phyloP scores from a whole-genome alignment of 2,329 filamentous ascomycete genomes.

The Myriangium duriaei region DNA sequence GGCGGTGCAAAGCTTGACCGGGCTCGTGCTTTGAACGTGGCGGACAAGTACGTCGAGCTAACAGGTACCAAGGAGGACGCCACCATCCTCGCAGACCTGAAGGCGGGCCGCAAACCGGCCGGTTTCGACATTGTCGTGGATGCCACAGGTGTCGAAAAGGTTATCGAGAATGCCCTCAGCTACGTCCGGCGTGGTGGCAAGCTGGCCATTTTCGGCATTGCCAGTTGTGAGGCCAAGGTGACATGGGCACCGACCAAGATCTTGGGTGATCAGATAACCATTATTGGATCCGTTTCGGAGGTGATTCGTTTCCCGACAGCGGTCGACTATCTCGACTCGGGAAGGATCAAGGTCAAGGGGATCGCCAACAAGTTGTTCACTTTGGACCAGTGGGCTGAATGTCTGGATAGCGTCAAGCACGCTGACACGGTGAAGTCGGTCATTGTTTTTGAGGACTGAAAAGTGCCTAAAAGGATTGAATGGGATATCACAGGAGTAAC shows the following conservation, averaged over 20 bases:
- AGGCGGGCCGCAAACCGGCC: conserved; percentile 49
- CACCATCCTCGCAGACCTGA: conserved; percentile 48
- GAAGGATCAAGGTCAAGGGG: conserved; percentile 50
- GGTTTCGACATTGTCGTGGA: conserved; percentile 64
- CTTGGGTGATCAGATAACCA: conserved; percentile 55
- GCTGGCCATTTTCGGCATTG: conserved; percentile 61
- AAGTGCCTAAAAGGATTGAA: too few species aligned
- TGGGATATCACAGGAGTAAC: too few species aligned
- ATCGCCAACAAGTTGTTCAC: conserved; percentile 64
- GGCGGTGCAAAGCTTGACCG: conserved; percentile 57
- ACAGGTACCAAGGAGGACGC: conserved; percentile 39
- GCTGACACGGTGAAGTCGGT: conserved; percentile 64
- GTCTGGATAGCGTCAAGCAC: conserved; percentile 57
- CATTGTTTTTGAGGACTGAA: conserved; percentile 31
- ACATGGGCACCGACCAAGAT: conserved; percentile 61
- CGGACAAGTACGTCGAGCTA: conserved; percentile 36
- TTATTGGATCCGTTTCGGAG: conserved; percentile 61
- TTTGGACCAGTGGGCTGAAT: conserved; percentile 60
- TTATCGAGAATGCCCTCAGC: conserved; percentile 58
- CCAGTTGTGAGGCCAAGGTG: conserved; percentile 49
- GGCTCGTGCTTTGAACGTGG: conserved; percentile 38
- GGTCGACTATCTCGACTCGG: conserved; percentile 37
- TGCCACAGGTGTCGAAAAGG: conserved; percentile 55
- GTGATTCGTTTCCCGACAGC: conserved; percentile 33
- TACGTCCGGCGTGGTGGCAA: conserved; percentile 61